Conservation (phyloP, 495 filamentous ascomycete genomes). For the Pyrenula massariospora region DNA sequence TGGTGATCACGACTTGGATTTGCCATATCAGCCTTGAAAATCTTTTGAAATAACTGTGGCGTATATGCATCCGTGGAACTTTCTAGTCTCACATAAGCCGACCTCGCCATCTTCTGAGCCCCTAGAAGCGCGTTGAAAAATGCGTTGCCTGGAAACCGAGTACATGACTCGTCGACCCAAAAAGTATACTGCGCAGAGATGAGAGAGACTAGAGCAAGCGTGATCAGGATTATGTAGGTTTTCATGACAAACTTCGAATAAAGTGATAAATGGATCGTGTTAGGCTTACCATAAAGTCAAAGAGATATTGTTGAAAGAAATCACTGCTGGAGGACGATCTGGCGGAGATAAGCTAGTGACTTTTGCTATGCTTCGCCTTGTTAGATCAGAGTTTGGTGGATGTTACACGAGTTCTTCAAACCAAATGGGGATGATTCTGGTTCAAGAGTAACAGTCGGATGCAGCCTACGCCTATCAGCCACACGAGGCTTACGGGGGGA, state of each 20-base stretch:
- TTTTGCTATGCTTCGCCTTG: not conserved
- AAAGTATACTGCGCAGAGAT: not conserved
- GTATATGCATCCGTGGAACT: not conserved
- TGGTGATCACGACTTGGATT: not conserved
- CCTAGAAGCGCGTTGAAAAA: not conserved
- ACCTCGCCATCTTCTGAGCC: not conserved
- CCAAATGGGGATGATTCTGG: not conserved
- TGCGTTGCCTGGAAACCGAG: not conserved
- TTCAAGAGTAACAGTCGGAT: too few species aligned
- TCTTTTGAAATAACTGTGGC: not conserved
- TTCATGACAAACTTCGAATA: not conserved
- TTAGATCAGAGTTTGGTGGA: not conserved
- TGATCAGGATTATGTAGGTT: not conserved
- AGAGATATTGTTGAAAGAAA: not conserved
- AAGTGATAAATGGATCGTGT: not conserved
- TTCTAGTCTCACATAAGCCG: not conserved
- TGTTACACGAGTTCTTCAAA: not conserved
- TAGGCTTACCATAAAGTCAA: not conserved
- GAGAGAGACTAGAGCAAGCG: not conserved
- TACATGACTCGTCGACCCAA: not conserved
- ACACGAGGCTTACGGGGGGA: not conserved
- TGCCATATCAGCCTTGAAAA: not conserved
- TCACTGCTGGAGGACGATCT: not conserved
- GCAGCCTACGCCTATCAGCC: not conserved
- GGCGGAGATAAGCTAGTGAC: not conserved